phyloP scores from a whole-genome alignment of 352 stramenopile species.

The Globisporangium yorkense region DNA sequence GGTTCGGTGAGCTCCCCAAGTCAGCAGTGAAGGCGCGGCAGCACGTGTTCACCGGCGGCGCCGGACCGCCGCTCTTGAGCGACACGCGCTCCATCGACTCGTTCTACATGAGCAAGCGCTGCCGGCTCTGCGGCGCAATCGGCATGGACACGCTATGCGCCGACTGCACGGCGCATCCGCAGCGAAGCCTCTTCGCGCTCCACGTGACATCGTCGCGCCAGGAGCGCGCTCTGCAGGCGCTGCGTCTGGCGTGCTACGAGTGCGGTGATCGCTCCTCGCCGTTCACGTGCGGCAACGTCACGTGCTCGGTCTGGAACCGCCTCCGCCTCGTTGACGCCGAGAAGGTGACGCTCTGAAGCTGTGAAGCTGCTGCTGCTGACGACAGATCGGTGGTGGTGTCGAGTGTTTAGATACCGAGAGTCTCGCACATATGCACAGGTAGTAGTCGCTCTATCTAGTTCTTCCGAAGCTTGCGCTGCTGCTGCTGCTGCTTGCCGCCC shows the following conservation, averaged over 20 bases:
- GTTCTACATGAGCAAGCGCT: constrained; percentile 84
- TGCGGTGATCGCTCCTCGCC: constrained; percentile 53
- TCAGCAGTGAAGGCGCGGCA: constrained; percentile 49
- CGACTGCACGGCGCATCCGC: constrained; percentile 43
- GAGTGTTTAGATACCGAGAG: neutral
- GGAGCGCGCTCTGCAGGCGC: constrained; percentile 30
- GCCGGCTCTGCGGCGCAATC: constrained; percentile 61
- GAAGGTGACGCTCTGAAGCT: constrained; percentile 24
- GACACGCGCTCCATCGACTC: constrained; percentile 61
- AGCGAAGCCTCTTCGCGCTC: constrained; percentile 63
- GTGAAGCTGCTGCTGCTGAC: neutral
- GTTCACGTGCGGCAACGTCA: constrained; percentile 40
- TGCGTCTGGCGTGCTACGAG: constrained; percentile 35
- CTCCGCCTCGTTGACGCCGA: constrained; percentile 33
- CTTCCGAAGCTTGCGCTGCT: constrained; percentile 28
- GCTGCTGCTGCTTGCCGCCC: constrained; percentile 2
- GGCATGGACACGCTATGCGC: constrained; percentile 46
- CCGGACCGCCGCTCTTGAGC: neutral
- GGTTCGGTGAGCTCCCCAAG: constrained; percentile 62
- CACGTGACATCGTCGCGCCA: constrained; percentile 33
- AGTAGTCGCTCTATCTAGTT: constrained; percentile 23
- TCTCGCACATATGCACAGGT: neutral
- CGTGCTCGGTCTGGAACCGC: constrained; percentile 66
- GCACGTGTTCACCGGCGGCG: constrained; percentile 15
- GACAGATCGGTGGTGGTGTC: neutral